Conservation (phyloP, 495 filamentous ascomycete genomes). For the Podospora tetraspora region DNA sequence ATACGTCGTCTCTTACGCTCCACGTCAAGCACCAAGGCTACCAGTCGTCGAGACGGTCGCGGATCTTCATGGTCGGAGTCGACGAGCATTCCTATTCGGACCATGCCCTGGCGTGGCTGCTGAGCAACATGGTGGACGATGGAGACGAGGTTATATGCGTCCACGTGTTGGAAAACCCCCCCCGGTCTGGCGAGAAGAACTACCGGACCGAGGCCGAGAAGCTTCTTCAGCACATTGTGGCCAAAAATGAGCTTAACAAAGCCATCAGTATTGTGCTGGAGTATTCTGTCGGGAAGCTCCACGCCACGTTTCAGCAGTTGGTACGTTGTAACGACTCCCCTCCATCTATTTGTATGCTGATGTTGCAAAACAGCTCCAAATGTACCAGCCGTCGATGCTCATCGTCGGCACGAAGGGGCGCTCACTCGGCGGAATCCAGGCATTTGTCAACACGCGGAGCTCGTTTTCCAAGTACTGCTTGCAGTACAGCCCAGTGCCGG, state of each 20-base stretch:
- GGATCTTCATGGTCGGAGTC: slow-evolving; percentile 89
- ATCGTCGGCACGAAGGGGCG: slow-evolving; percentile 89
- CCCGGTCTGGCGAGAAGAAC: slow-evolving; percentile 65
- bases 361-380: slow-evolving; percentile 60
- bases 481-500: slow-evolving; percentile 93
- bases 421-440: slow-evolving; percentile 81
- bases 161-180: slow-evolving; percentile 81
- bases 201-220: slow-evolving; percentile 78
- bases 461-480: slow-evolving; percentile 96
- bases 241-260: slow-evolving; percentile 78
- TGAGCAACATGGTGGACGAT: slow-evolving; percentile 93
- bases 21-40: slow-evolving; percentile 89
- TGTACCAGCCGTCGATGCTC: slow-evolving; percentile 93
- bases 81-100: slow-evolving; percentile 96
- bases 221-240: slow-evolving; percentile 70
- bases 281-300: slow-evolving; percentile 85
- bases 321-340: slow-evolving; percentile 44
- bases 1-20: slow-evolving; percentile 78
- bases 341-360: neutral
- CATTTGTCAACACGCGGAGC: slow-evolving; percentile 70
- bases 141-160: slow-evolving; percentile 96
- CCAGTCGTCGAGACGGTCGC: slow-evolving; percentile 71
- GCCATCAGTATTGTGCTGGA: slow-evolving; percentile 86
- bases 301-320: slow-evolving; percentile 88
- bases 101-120: slow-evolving; percentile 87